These are phyloP conservation scores for Cryptococcus floricola DNA, from an alignment of 1,284 basidiomycete species.

Conservation along the genomic window DNA sequence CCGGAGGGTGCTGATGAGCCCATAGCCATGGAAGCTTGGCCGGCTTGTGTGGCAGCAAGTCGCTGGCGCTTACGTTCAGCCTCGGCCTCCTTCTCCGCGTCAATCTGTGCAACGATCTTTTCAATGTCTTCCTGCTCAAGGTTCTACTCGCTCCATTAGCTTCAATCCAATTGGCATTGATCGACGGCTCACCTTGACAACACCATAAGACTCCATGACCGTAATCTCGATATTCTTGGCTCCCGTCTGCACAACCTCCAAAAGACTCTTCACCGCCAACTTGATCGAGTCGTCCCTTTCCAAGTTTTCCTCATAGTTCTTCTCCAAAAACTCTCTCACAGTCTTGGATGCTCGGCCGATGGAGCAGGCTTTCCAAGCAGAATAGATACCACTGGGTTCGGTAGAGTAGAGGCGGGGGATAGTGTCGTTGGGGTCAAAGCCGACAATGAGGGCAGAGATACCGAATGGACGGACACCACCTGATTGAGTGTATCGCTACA, in stretches of 20 bases:
- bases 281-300: conserved; percentile 87
- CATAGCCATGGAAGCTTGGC: conserved; percentile 47
- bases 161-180: conserved; percentile 3
- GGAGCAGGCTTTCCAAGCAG: conserved; percentile 99
- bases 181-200: conserved; percentile 68
- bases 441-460: conserved; percentile 93
- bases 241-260: conserved; percentile 98
- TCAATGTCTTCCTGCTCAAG: conserved; percentile 83
- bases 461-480: conserved; percentile 98
- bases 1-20: conserved; percentile 22
- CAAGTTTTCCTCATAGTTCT: conserved; percentile 93
- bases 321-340: conserved; percentile 96
- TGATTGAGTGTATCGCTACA: conserved; percentile 94
- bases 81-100: conserved; percentile 94
- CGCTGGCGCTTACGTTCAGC: conserved; percentile 77
- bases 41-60: conserved; percentile 62
- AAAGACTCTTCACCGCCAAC: conserved; percentile 87
- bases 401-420: conserved; percentile 91
- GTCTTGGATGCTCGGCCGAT: conserved; percentile 98
- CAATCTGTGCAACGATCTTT: conserved; percentile 82
- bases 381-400: conserved; percentile 96
- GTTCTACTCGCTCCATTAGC: conserved; percentile 57
- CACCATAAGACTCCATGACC: conserved; percentile 90
- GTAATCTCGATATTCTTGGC: conserved; percentile 99
- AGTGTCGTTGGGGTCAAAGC: conserved; percentile 91